These are phyloP conservation scores for Verticillium dahliae DNA, from an alignment of 2,329 filamentous ascomycete genomes.

Conservation along the genomic window DNA sequence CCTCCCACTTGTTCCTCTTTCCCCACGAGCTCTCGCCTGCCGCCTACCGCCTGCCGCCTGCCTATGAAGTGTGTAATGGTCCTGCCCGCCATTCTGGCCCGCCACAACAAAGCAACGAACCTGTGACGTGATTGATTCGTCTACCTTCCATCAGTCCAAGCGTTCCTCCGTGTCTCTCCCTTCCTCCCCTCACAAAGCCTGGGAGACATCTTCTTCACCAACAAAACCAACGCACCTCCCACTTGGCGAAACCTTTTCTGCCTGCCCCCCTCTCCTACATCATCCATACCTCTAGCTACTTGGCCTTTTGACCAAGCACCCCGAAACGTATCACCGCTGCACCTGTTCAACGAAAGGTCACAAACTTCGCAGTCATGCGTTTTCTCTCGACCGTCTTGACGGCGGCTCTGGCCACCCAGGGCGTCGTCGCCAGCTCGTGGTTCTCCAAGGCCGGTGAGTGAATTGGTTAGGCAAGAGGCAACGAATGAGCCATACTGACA, in stretches of 20 bases:
- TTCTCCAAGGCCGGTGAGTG: slow-evolving; percentile 75
- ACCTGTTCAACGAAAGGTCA: slow-evolving; percentile 8
- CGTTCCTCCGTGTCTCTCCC: not conserved
- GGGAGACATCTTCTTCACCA: not conserved
- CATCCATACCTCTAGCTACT: slow-evolving; percentile 4
- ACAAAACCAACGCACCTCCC: slow-evolving; percentile 11
- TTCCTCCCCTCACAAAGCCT: not conserved
- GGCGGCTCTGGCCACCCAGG: slow-evolving; percentile 65
- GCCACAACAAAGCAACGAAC: not conserved
- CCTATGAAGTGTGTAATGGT: not conserved
- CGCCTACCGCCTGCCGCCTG: not conserved
- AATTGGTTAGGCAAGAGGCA: not conserved
- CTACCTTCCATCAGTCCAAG: slow-evolving; percentile 1
- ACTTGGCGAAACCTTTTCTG: slow-evolving; percentile 3
- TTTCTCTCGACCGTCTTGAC: slow-evolving; percentile 65
- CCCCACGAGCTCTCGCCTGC: not conserved
- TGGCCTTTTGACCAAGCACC: slow-evolving; percentile 13
- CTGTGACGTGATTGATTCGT: slow-evolving; percentile 14
- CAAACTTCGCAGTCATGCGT: slow-evolving; percentile 51
- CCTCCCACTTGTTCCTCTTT: not conserved
- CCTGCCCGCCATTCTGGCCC: not conserved
- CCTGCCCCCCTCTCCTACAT: slow-evolving; percentile 2
- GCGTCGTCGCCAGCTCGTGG: slow-evolving; percentile 70
- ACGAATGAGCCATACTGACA: slow-evolving; percentile 2
- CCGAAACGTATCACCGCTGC: slow-evolving; percentile 3